phyloP scores from a whole-genome alignment of 1,139 yeast genomes.

The Magnusiomyces suaveolens region DNA sequence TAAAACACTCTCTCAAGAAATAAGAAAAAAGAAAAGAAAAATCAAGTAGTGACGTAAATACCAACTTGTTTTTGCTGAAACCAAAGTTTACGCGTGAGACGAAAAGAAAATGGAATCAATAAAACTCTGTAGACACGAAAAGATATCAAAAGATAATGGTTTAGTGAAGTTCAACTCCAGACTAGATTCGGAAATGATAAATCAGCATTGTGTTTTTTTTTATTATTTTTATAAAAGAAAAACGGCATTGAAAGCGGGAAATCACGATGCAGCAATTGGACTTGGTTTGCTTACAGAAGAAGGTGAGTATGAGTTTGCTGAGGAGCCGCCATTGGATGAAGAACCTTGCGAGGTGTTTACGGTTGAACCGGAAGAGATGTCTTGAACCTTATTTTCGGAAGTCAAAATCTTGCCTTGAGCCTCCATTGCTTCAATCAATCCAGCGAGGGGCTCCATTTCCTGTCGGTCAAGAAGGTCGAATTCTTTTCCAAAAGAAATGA shows the following conservation, averaged over 20 bases:
- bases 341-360: background rate
- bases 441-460: constrained; percentile 70
- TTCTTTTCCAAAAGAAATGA: constrained; percentile 74
- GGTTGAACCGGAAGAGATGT: background rate
- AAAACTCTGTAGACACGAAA: too few species aligned
- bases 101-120: too few species aligned
- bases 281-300: background rate
- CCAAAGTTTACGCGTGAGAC: too few species aligned
- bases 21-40: too few species aligned
- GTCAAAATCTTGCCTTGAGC: constrained; percentile 64
- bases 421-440: constrained; percentile 71
- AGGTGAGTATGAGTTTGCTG: background rate
- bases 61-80: too few species aligned
- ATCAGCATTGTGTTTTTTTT: too few species aligned
- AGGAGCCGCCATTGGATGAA: background rate
- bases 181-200: too few species aligned
- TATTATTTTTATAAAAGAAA: too few species aligned
- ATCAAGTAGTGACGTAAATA: too few species aligned
- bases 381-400: background rate
- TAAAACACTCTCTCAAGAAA: too few species aligned
- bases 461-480: constrained; percentile 67
- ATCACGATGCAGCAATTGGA: constrained; percentile 1
- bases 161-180: too few species aligned
- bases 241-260: background rate
- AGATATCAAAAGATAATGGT: too few species aligned